These are phyloP conservation scores for Nannochloris sp. DNA, from an alignment of 139 green algal species.

Conservation along the genomic window DNA sequence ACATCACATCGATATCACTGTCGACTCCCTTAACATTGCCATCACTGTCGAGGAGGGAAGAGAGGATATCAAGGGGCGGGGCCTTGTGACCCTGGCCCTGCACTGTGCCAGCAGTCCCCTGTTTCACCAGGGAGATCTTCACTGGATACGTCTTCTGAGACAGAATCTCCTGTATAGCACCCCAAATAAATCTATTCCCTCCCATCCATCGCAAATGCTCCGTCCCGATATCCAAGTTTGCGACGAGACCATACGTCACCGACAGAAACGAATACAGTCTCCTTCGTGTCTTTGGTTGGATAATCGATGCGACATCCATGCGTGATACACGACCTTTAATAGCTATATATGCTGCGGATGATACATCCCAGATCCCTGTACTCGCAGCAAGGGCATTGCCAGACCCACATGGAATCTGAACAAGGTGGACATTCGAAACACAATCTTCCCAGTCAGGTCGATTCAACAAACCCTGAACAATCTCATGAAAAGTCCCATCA, in stretches of 20 bases:
- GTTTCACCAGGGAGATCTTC: neutral
- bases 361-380: slow-evolving; percentile 35
- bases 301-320: slow-evolving; percentile 56
- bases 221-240: slow-evolving; percentile 70
- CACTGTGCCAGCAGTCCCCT: neutral
- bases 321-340: slow-evolving; percentile 28
- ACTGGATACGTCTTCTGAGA: slow-evolving; percentile 8
- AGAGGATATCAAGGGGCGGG: neutral
- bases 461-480: slow-evolving; percentile 57
- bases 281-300: slow-evolving; percentile 36
- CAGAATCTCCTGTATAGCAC: slow-evolving; percentile 53
- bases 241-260: slow-evolving; percentile 56
- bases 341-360: slow-evolving; percentile 46
- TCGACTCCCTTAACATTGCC: neutral
- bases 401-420: slow-evolving; percentile 43
- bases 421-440: slow-evolving; percentile 29
- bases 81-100: neutral
- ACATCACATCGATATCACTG: slow-evolving; percentile 11
- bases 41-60: slow-evolving; percentile 4
- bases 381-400: slow-evolving; percentile 67
- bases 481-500: slow-evolving; percentile 65
- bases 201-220: slow-evolving; percentile 72
- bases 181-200: slow-evolving; percentile 53
- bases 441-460: slow-evolving; percentile 54
- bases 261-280: slow-evolving; percentile 54